Evolutionary conservation across 1,284 basidiomycete genomes (phyloP).

Genomic region (Leccinum fallax): DNA sequence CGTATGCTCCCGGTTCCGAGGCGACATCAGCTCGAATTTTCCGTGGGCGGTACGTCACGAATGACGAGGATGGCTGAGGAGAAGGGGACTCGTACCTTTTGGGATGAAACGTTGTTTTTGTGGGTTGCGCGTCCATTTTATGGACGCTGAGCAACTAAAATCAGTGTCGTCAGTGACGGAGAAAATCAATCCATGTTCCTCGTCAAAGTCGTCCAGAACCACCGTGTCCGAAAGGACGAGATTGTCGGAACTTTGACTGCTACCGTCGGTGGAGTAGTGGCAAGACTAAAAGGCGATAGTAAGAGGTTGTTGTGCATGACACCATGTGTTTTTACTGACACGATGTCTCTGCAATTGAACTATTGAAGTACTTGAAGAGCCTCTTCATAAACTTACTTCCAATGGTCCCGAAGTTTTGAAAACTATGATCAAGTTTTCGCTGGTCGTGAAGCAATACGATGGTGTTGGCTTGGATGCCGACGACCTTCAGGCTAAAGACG

Average conservation of each 20-base stretch:
- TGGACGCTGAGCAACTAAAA: not conserved
- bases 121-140: not conserved
- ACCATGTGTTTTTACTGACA: not conserved
- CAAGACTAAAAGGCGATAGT: not conserved
- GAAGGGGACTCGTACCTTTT: not conserved
- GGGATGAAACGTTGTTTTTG: slow-evolving; percentile 1
- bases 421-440: not conserved
- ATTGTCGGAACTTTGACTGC: not conserved
- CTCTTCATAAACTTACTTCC: not conserved
- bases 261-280: not conserved
- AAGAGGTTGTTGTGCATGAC: not conserved
- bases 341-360: not conserved
- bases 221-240: not conserved
- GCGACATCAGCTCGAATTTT: not conserved
- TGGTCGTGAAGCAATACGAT: not conserved
- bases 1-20: not conserved
- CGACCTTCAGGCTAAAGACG: not conserved
- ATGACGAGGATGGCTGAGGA: not conserved
- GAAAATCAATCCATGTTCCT: not conserved
- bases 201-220: slow-evolving; percentile 4
- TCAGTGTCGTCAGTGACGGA: not conserved
- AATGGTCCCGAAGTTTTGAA: not conserved
- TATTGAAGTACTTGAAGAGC: not conserved
- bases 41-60: not conserved
- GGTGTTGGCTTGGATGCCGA: not conserved